Evolutionary conservation across 495 filamentous ascomycete species (phyloP).

Genomic region (Chaetomium fimeti): DNA sequence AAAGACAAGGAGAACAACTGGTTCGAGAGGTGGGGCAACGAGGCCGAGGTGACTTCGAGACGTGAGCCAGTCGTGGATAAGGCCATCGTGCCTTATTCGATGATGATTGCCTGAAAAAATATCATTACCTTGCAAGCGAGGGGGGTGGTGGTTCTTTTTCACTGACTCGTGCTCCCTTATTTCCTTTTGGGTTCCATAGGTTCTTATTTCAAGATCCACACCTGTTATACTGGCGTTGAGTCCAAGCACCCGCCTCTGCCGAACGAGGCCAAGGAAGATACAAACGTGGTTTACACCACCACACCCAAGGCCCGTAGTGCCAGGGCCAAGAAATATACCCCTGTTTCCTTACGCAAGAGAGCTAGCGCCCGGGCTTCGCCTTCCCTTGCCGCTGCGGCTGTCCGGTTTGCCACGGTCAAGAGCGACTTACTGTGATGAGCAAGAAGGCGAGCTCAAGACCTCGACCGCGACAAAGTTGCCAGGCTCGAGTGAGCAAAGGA

Average conservation of each 20-base stretch:
- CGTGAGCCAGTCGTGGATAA: conserved; percentile 53
- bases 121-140: no score
- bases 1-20: conserved; percentile 62
- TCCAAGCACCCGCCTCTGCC: not conserved
- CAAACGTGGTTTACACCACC: not conserved
- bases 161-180: not conserved
- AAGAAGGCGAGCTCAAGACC: not conserved
- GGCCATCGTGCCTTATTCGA: conserved; percentile 52
- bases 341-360: not conserved
- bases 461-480: not conserved
- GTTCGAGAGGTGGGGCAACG: conserved; percentile 69
- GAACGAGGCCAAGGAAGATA: not conserved
- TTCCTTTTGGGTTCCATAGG: not conserved
- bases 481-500: not conserved
- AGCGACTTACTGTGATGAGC: not conserved
- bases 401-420: not conserved
- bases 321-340: not conserved
- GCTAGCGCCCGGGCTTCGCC: not conserved
- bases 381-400: not conserved
- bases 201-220: not conserved
- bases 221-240: conserved; percentile 1
- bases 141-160: not conserved
- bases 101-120: conserved; percentile 28
- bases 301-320: not conserved
- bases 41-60: conserved; percentile 50